Percentiles rank a stretch among this genome's conserved stretches.
Evolutionary conservation across 1,139 yeast species (phyloP).

Genomic region (Protomyces inouyei): DNA sequence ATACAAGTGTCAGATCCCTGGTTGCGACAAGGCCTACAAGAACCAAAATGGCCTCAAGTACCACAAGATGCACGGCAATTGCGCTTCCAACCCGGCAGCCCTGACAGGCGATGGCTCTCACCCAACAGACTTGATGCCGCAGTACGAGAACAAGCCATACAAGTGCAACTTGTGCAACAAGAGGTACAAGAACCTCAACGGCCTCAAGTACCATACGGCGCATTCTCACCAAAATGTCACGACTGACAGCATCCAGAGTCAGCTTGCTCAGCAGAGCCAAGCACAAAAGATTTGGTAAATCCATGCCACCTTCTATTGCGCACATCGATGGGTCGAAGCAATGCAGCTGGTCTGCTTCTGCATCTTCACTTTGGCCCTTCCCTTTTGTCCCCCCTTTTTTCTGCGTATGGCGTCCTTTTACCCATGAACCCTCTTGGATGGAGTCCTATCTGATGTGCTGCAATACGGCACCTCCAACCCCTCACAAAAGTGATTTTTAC

Average conservation of each 20-base stretch:
- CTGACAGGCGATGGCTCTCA: slow-evolving; percentile 25
- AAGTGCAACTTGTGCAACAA: slow-evolving; percentile 98
- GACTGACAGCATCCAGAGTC: slow-evolving; percentile 8
- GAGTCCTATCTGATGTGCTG: no score
- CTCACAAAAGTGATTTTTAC: not conserved
- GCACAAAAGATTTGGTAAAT: not conserved
- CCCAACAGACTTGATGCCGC: slow-evolving; percentile 70
- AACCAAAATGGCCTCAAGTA: slow-evolving; percentile 96
- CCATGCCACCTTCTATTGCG: no score
- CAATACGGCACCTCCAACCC: not conserved
- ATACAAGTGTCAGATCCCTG: slow-evolving; percentile 94
- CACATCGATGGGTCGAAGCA: no score
- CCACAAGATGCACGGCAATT: slow-evolving; percentile 86
- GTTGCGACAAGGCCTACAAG: slow-evolving; percentile 95
- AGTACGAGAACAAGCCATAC: slow-evolving; percentile 92
- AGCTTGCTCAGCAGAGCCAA: not conserved
- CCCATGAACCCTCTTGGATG: no score
- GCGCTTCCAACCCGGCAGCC: slow-evolving; percentile 24
- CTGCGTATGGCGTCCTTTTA: not conserved
- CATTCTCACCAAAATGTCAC: slow-evolving; percentile 51
- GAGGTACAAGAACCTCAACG: slow-evolving; percentile 90
- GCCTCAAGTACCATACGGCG: slow-evolving; percentile 93
- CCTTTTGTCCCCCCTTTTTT: not conserved
- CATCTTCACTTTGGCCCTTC: not conserved
- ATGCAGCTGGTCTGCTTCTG: no score